Evolutionary conservation across 75 land plant species (phyloP), one percentile per base, ranked within the genome.

Genomic region (Cupressus sempervirens): DNA sequence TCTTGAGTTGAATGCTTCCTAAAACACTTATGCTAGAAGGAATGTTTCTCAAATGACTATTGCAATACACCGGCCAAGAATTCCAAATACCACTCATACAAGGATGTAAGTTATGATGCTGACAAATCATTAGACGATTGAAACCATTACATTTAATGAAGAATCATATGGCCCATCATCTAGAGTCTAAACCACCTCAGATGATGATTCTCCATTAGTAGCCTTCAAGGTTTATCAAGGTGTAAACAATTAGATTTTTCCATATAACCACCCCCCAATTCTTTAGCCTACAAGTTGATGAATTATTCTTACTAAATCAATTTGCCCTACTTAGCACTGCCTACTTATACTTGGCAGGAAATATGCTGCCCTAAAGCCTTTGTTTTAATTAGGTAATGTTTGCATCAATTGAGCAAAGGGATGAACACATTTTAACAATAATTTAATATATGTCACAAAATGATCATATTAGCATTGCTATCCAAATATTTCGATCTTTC

Each of bases 11-110:
- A 58, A 20, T n/a, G 7, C 85, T 29, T 20, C 65, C 23, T 20
- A 1, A 20, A 23, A 1, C 34, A 70, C 83, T 88, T 48, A 73
- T 11, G 76, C 54, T 4, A 80, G 88, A 26, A 85, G 85, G 32
- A 68, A 88, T 45, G 83, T 62, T 67, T 84, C 38, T 65, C 82
- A 7, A 65, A 26, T 14, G 46, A 46, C 77, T 34, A 45, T 46
- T 56, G 54, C 14, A 18, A 90, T 84, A 76, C 86, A 88, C 65
- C 26, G 92, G 84, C 91, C 91, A 90, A n/a, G 91, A 83, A 80
- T 84, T 58, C 16, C 89, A 86, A 54, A 84, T 85, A 20, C 83
- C 38, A 76, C 9, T 38, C 79, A 76, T 76, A 38, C 43, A 76
- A 36, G 79, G 77, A 36, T 8, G 77, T 18, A 12, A 56, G 18